phyloP scores from a whole-genome alignment of 2,329 filamentous ascomycete genomes.

The Cladosporium sp. region DNA sequence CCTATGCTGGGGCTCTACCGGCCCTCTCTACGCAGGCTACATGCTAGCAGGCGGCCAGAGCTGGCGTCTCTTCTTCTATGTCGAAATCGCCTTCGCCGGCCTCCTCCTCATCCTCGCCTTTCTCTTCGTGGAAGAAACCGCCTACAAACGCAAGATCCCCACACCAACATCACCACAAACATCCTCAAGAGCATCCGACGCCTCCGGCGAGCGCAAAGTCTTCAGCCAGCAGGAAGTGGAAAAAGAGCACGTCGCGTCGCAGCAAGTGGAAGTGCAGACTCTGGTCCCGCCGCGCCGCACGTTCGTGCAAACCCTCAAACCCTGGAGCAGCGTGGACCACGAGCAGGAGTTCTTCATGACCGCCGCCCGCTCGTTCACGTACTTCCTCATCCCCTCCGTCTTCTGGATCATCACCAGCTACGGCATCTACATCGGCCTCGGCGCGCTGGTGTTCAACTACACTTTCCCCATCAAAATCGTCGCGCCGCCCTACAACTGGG shows the following conservation, averaged over 20 bases:
- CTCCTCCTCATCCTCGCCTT: slow-evolving; percentile 46
- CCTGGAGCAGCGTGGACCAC: slow-evolving; percentile 31
- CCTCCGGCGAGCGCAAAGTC: slow-evolving; percentile 15
- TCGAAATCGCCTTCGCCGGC: slow-evolving; percentile 52
- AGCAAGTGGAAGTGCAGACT: slow-evolving; percentile 25
- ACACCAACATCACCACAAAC: slow-evolving; percentile 10
- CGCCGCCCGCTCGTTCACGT: slow-evolving; percentile 31
- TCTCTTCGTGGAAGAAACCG: slow-evolving; percentile 58
- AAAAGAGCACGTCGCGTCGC: slow-evolving; percentile 18
- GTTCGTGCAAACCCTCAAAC: slow-evolving; percentile 30
- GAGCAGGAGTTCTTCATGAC: slow-evolving; percentile 35
- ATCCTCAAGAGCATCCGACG: slow-evolving; percentile 8
- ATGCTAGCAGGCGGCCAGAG: slow-evolving; percentile 55
- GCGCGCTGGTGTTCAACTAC: slow-evolving; percentile 37
- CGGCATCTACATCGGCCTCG: slow-evolving; percentile 37
- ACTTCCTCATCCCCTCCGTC: slow-evolving; percentile 35
- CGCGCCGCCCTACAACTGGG: slow-evolving; percentile 32
- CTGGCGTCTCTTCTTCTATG: slow-evolving; percentile 60
- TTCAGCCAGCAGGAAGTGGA: slow-evolving; percentile 21
- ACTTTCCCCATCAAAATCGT: slow-evolving; percentile 35
- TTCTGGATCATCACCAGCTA: slow-evolving; percentile 36
- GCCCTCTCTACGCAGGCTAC: slow-evolving; percentile 57
- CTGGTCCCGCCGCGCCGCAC: slow-evolving; percentile 26
- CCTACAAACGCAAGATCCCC: slow-evolving; percentile 38
- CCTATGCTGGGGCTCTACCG: slow-evolving; percentile 53